A percentile compares a stretch with the other conserved stretches of the same genome.
These are phyloP conservation scores for Knoxdaviesia capensis DNA, from an alignment of 2,329 filamentous ascomycete genomes.

Conservation along the genomic window DNA sequence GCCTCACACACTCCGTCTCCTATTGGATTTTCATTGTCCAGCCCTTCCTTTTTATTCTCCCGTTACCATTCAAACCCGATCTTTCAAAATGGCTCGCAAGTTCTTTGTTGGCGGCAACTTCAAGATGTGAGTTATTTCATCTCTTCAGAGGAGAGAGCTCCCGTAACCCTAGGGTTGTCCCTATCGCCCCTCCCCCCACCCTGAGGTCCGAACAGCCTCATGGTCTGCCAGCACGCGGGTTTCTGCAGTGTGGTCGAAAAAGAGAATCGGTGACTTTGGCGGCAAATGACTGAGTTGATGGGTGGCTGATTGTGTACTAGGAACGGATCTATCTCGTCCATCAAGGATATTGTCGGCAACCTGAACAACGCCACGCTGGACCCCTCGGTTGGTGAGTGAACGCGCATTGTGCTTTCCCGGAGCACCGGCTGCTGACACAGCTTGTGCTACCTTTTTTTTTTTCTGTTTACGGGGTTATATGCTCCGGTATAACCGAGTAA, in stretches of 20 bases:
- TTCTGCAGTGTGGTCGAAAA: too few relatives aligned
- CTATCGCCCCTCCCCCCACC: too few relatives aligned
- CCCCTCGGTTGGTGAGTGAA: conserved; percentile 44
- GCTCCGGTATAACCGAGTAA: too few relatives aligned
- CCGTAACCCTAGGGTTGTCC: not conserved
- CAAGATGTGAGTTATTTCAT: conserved; percentile 59
- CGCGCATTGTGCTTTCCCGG: not conserved
- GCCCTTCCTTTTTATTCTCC: not conserved
- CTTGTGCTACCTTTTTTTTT: not conserved
- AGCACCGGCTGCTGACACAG: conserved; percentile 1
- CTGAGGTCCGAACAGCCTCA: too few relatives aligned
- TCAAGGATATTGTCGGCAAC: conserved; percentile 77
- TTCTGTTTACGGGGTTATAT: too few relatives aligned
- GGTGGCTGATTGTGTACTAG: conserved; percentile 21
- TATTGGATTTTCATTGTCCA: conserved; percentile 1
- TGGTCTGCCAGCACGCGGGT: too few relatives aligned
- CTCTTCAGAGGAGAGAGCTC: not conserved
- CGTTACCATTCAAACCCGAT: conserved; percentile 4
- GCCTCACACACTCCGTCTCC: not conserved
- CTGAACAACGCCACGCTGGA: conserved; percentile 75
- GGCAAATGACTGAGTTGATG: too few relatives aligned
- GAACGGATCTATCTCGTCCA: conserved; percentile 83
- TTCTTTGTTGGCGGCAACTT: conserved; percentile 99
- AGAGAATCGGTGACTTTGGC: too few relatives aligned
- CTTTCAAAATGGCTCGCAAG: conserved; percentile 68